A percentile compares a stretch with the other conserved stretches of the same genome.
phyloP scores from a whole-genome alignment of 441 rosid species.

The Manihot esculenta region DNA sequence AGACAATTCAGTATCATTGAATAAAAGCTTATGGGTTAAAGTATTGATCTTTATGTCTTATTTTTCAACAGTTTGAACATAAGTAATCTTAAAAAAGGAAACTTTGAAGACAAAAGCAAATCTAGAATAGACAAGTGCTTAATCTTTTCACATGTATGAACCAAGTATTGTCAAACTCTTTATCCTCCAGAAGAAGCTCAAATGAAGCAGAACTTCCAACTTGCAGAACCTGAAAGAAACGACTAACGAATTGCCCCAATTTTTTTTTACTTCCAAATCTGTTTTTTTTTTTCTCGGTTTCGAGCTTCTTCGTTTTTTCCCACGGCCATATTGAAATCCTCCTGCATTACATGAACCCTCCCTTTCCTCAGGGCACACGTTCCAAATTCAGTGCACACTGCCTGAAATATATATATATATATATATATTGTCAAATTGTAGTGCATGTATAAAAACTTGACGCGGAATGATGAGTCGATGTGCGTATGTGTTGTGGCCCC shows the following conservation, averaged over 20 bases:
- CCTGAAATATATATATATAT: slow-evolving; percentile 32
- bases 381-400: slow-evolving; percentile 87
- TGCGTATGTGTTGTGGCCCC: too few relatives aligned
- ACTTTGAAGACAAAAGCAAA: too few relatives aligned
- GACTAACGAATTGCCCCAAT: too few relatives aligned
- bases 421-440: too few relatives aligned
- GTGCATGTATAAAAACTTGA: too few relatives aligned
- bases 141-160: not conserved
- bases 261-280: not conserved
- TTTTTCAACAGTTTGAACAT: not conserved
- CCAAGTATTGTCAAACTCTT: too few relatives aligned
- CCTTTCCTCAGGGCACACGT: slow-evolving; percentile 88
- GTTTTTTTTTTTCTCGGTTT: slow-evolving; percentile 56
- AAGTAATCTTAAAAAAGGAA: too few relatives aligned
- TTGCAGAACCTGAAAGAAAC: not conserved
- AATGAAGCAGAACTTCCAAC: not conserved
- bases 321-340: slow-evolving; percentile 49
- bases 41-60: not conserved
- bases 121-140: not conserved
- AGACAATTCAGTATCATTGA: too few relatives aligned
- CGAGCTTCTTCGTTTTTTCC: slow-evolving; percentile 73
- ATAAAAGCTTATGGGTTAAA: too few relatives aligned
- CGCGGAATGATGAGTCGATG: too few relatives aligned
- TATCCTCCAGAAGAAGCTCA: not conserved
- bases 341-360: slow-evolving; percentile 81